Evolutionary conservation across 768 basidiomycete species (phyloP), one percentile per base, ranked within the genome.

Genomic region (Gloeophyllum trabeum): DNA sequence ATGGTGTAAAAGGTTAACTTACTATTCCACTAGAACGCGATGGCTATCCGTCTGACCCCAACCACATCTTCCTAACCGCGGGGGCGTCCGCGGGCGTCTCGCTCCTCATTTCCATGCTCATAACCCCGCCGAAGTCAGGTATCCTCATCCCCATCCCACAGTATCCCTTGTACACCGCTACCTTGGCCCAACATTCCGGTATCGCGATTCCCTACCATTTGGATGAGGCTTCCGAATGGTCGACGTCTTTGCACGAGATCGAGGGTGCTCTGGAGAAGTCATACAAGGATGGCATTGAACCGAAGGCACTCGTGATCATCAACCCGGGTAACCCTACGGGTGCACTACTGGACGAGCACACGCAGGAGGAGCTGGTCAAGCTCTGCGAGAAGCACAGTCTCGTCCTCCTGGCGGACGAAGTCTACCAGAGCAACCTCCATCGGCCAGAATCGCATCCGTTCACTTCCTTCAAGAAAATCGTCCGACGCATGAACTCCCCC

Each of bases 251-350:
- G 30, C 55, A 62, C 6, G 75, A 78, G 40, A 76, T 98, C 51
- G 68, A 77, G 47, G 61, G 64, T 1, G 77, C 85, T 4, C 65
- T 98, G 46, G 64, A 72, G 12, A 72, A 79, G 25, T 85, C 85
- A 1, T 62, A 69, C 22, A 62, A 65, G 44, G 71, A 79, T 14
- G 81, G 81, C 48, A 66, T 74, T 22, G 60, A 63, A 4, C 71
- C 89, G 39, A 90, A 84, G 52, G 91, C 84, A 4, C 75, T 99
- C 44, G 94, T 98, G 47, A 76, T 99, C 54, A 98, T 99, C 71
- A 99, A 99, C 67, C 94, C 94, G 0, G 94, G 94, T 19, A 99
- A 98, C 65, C 94, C 96, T 18, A 98, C 96, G 0, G 96, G 94
- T 32, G 76, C 82, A 3, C 71, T 94, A 40, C 74, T 99, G 7